Evolutionary conservation across 202 grass and related monocot genomes (phyloP), one percentile per base, ranked within the genome.

Genomic region (Digitaria exilis): DNA sequence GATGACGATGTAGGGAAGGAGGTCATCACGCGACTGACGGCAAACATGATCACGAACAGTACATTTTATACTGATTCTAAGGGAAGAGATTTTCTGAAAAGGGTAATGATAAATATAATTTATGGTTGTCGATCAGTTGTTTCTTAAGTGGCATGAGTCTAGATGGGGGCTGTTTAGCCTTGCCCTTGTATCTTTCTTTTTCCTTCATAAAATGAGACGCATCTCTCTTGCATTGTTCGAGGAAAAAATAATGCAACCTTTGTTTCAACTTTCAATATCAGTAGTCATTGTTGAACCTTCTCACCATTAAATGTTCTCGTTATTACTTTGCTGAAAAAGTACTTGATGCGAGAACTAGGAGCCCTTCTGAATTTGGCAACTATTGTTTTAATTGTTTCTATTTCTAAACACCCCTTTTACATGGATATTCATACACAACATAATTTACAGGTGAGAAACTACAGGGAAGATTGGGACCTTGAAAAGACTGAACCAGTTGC

Each of bases 21-120:
- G 83, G 69, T 94, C 44, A 84, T 97, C 24, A 92, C 89, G 24
- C 80, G 85, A 65, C 45, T 97, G 77, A 94, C 89, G 8, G 55
- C 94, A 88, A 92, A 91, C 69, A 94, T 97, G 94, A 71, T 77
- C 50, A 97, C 94, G 2, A 83, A 92, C 76, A 48, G 72, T 39
- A 92, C 87, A 84, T 92, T 92, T 77, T 97, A 90, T 68, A 94
- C 94, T 2, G 94, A 97, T 87, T 94, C 94, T 52, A 97, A 97
- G 74, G 94, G 91, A 84, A 91, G 91, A 67, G 94, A 97, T 89
- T 97, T 97, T 69, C 75, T 97, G 65, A 94, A 91, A 89, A 88
- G 94, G 94, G 94, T 94, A 87, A 60, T 30, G 50, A 72, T 66
- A 1, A 29, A 16, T 81, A 77, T 81, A 63, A 76, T 52, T 71